Evolutionary conservation across 305 asterid species (phyloP).

Genomic region (Fraxinus greggii): DNA sequence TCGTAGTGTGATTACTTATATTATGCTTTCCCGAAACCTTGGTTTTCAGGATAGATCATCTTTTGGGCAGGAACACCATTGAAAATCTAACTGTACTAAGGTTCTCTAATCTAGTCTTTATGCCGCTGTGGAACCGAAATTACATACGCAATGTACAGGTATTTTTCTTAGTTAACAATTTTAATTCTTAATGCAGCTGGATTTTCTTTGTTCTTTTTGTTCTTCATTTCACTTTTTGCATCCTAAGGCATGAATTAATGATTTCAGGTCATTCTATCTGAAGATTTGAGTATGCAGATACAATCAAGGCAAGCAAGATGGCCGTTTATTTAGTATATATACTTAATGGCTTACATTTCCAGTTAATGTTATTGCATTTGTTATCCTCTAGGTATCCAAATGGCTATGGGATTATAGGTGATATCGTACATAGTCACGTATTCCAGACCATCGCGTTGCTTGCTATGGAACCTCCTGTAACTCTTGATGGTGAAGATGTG

Average conservation of each 20-base stretch:
- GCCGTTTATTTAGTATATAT: not conserved
- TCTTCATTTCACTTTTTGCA: not conserved
- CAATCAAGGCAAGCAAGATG: constrained; percentile 33
- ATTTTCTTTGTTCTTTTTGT: not conserved
- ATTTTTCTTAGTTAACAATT: not conserved
- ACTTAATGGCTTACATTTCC: not conserved
- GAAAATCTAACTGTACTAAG: constrained; percentile 50
- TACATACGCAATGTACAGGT: constrained; percentile 51
- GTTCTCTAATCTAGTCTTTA: constrained; percentile 52
- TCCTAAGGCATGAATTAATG: not conserved
- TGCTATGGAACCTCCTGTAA: constrained; percentile 55
- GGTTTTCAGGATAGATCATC: constrained; percentile 53
- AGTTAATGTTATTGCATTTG: not conserved
- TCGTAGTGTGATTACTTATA: not conserved
- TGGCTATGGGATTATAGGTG: constrained; percentile 46
- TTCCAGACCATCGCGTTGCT: constrained; percentile 56
- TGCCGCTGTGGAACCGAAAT: constrained; percentile 56
- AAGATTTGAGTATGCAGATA: constrained; percentile 29
- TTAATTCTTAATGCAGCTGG: not conserved
- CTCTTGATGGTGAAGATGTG: constrained; percentile 34
- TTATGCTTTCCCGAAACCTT: not conserved
- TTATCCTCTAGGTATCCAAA: constrained; percentile 30
- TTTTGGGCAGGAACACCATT: constrained; percentile 55
- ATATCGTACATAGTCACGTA: constrained; percentile 55
- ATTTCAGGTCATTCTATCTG: constrained; percentile 44